Evolutionary conservation across 2,329 filamentous ascomycete species (phyloP), one percentile per base, ranked within the genome.

Genomic region (Decorospora gaudefroyi): DNA sequence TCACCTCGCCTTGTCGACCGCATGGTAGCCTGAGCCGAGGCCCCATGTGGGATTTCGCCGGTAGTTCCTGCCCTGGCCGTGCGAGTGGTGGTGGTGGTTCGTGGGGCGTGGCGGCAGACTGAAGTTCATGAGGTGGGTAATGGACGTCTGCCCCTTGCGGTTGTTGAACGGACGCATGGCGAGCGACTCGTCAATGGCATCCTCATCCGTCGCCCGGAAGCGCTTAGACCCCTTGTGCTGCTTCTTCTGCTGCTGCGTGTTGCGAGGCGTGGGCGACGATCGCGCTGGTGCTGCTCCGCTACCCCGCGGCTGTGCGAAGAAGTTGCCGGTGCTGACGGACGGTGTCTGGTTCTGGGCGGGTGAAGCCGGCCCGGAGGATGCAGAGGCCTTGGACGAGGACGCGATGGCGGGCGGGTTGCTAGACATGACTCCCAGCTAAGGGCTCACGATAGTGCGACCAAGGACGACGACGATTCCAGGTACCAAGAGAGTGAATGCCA

Each of bases 121-220:
- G 72, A 96, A 95, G 75, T 92, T 92, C 79, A 99, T 88, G 44
- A 99, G 76, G 72, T 99, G 93, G 27, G 93, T 97, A 67, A 99
- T 99, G 63, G 89, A 95, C 40, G 90, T 96, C 72, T 96, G 92
- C 40, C 93, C 93, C 62, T 93, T 89, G 46, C 93, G 86, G 61
- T 83, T 84, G 59, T 75, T 84, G 49, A 80, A 77, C 39, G 81
- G 80, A 67, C 74, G 79, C 80, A 84, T 86, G 72, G 77, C 79
- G 72, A 77, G 77, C 59, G 80, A 78, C 76, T 96, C 90, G 55
- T 84, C 90, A 81, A 95, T 85, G 61, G 83, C 83, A 81, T 96
- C 90, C 75, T 96, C 90, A 75, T 91, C 85, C 67, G 86, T 80
- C 57, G 86, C 76, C 43, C 80, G 78, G 33, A 90, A 87, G 64